A percentile compares a stretch with the other conserved stretches of the same genome.
These are phyloP conservation scores for Vaccinium myrtillus DNA, from an alignment of 148 eudicot species.

Conservation along the genomic window DNA sequence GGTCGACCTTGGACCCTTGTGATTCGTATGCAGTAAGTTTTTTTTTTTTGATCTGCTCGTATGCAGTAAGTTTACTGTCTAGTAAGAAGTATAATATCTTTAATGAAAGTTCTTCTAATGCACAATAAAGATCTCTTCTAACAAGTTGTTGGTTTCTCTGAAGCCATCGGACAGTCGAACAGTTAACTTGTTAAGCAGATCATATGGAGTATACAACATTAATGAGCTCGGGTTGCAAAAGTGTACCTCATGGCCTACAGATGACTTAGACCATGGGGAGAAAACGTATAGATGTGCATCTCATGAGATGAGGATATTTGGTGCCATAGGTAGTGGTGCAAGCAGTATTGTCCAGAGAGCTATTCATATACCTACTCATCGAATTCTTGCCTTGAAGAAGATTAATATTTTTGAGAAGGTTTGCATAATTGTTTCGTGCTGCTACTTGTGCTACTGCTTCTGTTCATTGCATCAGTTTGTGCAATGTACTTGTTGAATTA, in stretches of 20 bases:
- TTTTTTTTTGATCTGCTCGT: constrained; percentile 23
- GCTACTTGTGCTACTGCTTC: not conserved
- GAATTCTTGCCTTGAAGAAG: constrained; percentile 89
- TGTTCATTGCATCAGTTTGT: not conserved
- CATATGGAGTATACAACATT: constrained; percentile 86
- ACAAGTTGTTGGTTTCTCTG: constrained; percentile 13
- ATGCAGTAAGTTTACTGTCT: constrained; percentile 42
- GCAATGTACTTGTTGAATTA: not conserved
- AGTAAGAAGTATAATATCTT: not conserved
- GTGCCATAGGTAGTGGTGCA: constrained; percentile 94
- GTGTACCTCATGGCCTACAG: constrained; percentile 57
- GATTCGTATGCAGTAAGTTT: constrained; percentile 36
- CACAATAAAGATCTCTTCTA: constrained; percentile 2
- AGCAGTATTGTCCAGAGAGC: constrained; percentile 98
- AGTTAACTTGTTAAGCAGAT: constrained; percentile 83
- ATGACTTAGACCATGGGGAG: constrained; percentile 51
- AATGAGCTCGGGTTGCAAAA: constrained; percentile 89
- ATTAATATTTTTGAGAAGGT: constrained; percentile 98
- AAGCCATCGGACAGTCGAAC: constrained; percentile 73
- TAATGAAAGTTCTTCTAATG: constrained; percentile 8
- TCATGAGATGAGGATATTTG: constrained; percentile 90
- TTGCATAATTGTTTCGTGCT: not conserved
- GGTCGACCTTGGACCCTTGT: constrained; percentile 47
- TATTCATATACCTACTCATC: constrained; percentile 80
- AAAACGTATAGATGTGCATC: constrained; percentile 83